A percentile compares a stretch with the other conserved stretches of the same genome.
Evolutionary conservation across 169 alveolate species (phyloP).

Genomic region (Toxoplasma gondii): DNA sequence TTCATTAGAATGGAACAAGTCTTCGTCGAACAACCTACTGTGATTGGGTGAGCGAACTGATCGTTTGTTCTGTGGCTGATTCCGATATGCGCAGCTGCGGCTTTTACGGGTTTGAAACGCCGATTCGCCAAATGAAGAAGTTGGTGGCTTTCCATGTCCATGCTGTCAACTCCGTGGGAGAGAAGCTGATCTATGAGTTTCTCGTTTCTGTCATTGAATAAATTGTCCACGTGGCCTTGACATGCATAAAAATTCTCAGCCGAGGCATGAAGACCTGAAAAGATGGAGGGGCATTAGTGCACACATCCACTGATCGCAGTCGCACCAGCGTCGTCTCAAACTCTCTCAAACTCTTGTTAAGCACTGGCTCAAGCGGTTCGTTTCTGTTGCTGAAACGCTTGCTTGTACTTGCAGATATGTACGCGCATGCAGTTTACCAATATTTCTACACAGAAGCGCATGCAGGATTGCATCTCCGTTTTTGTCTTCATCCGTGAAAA

Average conservation of each 20-base stretch:
- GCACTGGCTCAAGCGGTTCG: not conserved
- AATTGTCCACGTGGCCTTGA: constrained; percentile 70
- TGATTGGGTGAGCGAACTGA: constrained; percentile 61
- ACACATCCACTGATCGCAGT: not conserved
- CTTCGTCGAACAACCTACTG: constrained; percentile 23
- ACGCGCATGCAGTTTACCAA: too few relatives aligned
- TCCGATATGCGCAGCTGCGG: constrained; percentile 72
- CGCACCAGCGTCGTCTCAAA: too few relatives aligned
- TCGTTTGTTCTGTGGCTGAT: constrained; percentile 68
- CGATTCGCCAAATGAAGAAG: constrained; percentile 68
- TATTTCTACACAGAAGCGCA: too few relatives aligned
- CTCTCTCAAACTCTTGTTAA: not conserved
- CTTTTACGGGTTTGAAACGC: constrained; percentile 57
- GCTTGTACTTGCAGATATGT: too few relatives aligned
- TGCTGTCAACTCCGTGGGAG: constrained; percentile 64
- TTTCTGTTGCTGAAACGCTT: too few relatives aligned
- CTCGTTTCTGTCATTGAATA: constrained; percentile 68
- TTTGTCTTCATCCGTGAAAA: too few relatives aligned
- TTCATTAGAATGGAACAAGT: too few relatives aligned
- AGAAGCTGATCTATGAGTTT: constrained; percentile 55
- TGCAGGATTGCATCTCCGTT: too few relatives aligned
- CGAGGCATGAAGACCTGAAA: constrained; percentile 67
- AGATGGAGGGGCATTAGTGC: not conserved
- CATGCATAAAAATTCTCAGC: constrained; percentile 73
- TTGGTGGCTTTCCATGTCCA: constrained; percentile 73